Evolutionary conservation across 768 basidiomycete species (phyloP), one percentile per base, ranked within the genome.

Genomic region (Rossbeevera mucosa): DNA sequence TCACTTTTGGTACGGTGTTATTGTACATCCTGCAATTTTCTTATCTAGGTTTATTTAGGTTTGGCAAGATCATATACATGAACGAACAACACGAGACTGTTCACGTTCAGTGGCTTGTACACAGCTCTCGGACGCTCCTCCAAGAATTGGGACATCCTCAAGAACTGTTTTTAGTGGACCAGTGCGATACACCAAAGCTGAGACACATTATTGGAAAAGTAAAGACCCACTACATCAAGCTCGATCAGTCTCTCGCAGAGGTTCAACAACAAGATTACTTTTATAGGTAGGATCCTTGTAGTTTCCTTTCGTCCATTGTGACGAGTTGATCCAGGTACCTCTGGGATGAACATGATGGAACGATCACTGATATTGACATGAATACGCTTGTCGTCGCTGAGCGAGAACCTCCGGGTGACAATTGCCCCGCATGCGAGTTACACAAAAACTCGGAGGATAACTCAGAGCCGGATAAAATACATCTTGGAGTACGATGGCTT

Each of bases 51-150:
- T 54, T 25, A 13, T 42, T 14, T 57, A 90, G 88, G 87, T 89
- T 91, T 65, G 87, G 75, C 0, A 75, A 74, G 58, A 82, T 91
- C 22, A 62, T 83, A 0, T 78, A 74, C 47, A 76, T 89, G 51
- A 65, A 76, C 14, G 68, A 72, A 29, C 66, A 73, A 14, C 53
- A 69, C 5, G 67, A 74, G 48, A 66, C 52, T 2, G 77, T 79
- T 1, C 90, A 92, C 64, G 67, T 87, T 9, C 86, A 82, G 29
- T 92, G 88, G 88, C 79, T 86, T 25, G 78, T 86, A 48, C 89
- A 91, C 59, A 79, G 81, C 0, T 78, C 80, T 0, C 76, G 79
- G 50, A 85, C 82, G 0, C 63, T 80, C n/a, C 63, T 89, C 24
- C 71, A 75, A 25, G 82, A 88, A 53, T 65, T 90, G 13, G 78